phyloP scores from a whole-genome alignment of 2,329 filamentous ascomycete genomes.

The Colletotrichum sp. region DNA sequence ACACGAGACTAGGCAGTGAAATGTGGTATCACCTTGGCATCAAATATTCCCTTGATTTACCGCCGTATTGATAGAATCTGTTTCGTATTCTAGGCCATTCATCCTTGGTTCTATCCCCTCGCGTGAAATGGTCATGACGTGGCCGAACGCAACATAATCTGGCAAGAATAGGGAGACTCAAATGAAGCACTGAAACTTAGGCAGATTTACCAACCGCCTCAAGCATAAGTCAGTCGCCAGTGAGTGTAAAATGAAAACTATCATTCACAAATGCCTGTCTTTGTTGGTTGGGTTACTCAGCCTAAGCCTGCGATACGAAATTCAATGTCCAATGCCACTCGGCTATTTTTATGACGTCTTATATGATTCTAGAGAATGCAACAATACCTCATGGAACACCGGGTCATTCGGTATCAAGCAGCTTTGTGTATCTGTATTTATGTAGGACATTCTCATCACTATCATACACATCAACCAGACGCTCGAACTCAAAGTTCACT shows the following conservation, averaged over 20 bases:
- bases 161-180: neutral
- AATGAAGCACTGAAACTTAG: neutral
- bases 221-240: neutral
- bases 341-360: neutral
- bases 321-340: neutral
- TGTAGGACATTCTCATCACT: neutral
- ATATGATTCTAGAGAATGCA: neutral
- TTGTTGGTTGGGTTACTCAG: neutral
- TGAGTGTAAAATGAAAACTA: neutral
- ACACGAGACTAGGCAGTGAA: neutral
- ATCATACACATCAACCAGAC: neutral
- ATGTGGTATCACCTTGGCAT: neutral
- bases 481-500: neutral
- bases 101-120: neutral
- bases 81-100: neutral
- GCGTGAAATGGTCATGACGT: neutral
- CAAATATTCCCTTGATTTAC: neutral
- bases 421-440: neutral
- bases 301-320: neutral
- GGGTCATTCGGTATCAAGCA: neutral
- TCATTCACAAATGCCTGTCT: neutral
- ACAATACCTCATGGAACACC: neutral
- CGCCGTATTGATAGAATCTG: neutral
- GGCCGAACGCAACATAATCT: neutral
- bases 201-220: neutral